Base-by-base conservation (phyloP, 352 stramenopile species). In the Sclerospora graminicola region DNA sequence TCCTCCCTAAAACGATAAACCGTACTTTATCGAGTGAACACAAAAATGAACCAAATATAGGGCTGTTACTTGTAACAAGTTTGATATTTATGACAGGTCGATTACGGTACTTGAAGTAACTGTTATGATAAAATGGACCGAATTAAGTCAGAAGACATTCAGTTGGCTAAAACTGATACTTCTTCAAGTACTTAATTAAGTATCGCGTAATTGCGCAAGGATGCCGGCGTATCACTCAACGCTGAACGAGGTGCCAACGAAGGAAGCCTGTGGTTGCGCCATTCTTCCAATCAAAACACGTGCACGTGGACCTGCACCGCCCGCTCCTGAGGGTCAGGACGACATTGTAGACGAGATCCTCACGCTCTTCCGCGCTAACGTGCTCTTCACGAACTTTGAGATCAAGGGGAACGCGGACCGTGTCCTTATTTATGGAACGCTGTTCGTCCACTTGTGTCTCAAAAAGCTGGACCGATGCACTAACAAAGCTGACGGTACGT, bases 321-420 rank as follows among this genome's bases (percentile, higher is more conserved):
- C 68, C 9, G 74, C 78, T 8, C 77, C 81, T 8, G 74, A 88
- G 40, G 76, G 57, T 18, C 58, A 89, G 35, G 73, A 94, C 33
- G 90, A 97, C 66, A 92, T 97, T 41, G 80, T 95, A 33, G 89
- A 97, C 64, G 90, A 97, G 66, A 84, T 90, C 29, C 73, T 97
- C 46, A 74, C 84, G 55, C 84, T 93, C 54, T 97, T 96, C 62
- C 81, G 90, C 28, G 86, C 84, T 4, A 97, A 97, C 65, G 82
- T 97, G 29, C 62, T 97, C 16, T 97, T 97, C 57, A 91, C 84
- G 28, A 96, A 95, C 66, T 97, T 91, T 53, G 83, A 94, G 57
- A 85, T 97, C 54, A 87, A 96, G 45, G 86, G 86, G 31, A 71
- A 69, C 41, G 82, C 84, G 30, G 89, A 97, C 65, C 82, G 88